Evolutionary conservation across 306 rosid genomes (phyloP).

Genomic region (Betula pendula): DNA sequence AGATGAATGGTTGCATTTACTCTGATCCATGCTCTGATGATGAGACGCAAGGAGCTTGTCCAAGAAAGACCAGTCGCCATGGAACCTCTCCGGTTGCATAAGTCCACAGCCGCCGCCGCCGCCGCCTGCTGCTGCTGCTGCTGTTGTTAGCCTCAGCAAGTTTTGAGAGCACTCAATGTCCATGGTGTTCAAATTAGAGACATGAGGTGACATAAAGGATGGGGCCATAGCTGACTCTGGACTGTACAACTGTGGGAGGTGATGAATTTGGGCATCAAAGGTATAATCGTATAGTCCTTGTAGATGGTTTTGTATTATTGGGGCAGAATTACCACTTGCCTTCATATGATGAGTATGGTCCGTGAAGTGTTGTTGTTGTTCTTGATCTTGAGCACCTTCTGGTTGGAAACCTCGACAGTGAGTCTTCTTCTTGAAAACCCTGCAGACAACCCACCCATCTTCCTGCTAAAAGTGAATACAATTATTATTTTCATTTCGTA

Average conservation of each 20-base stretch:
- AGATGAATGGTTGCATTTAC: constrained; percentile 32
- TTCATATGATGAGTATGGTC: constrained; percentile 37
- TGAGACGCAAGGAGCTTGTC: constrained; percentile 74
- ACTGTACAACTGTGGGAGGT: constrained; percentile 85
- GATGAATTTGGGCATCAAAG: constrained; percentile 78
- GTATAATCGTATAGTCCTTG: constrained; percentile 50
- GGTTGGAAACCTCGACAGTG: constrained; percentile 51
- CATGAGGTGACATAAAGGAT: constrained; percentile 36
- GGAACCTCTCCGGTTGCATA: constrained; percentile 49
- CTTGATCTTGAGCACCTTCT: constrained; percentile 50
- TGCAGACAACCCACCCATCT: constrained; percentile 97
- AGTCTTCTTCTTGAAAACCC: constrained; percentile 90
- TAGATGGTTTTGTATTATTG: constrained; percentile 38
- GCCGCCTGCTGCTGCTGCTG: too few relatives aligned
- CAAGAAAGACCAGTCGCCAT: constrained; percentile 86
- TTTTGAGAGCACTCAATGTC: constrained; percentile 69
- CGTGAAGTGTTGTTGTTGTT: constrained; percentile 34
- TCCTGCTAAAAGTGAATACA: constrained; percentile 48
- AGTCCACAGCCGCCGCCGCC: constrained; percentile 35
- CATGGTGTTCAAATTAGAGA: constrained; percentile 46
- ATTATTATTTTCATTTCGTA: too few relatives aligned
- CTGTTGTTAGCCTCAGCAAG: constrained; percentile 58
- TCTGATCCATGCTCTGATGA: constrained; percentile 32
- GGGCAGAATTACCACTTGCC: constrained; percentile 39
- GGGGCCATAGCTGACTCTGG: constrained; percentile 55